Conservation (phyloP, 257 asterid genomes). For the Nicotiana otophora region DNA sequence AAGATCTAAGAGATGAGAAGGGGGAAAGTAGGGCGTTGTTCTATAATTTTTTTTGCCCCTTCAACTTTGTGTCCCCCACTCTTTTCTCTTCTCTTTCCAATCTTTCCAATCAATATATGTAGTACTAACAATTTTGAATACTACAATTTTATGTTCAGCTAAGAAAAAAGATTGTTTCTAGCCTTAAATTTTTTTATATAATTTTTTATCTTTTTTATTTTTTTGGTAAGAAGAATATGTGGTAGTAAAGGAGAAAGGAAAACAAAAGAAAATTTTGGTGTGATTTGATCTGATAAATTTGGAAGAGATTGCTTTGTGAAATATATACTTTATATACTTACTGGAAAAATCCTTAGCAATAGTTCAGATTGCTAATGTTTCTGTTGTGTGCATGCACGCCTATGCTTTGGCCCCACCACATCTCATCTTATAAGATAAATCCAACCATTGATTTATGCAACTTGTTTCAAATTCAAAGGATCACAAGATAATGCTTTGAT, state of each 20-base stretch:
- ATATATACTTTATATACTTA: conserved; percentile 9
- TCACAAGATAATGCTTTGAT: not conserved
- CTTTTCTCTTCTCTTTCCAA: conserved; percentile 18
- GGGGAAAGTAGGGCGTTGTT: conserved; percentile 20
- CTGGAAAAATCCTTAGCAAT: not conserved
- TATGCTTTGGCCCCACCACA: not conserved
- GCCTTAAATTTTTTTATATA: not conserved
- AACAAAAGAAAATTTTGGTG: not conserved
- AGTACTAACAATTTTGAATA: not conserved
- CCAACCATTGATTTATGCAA: not conserved
- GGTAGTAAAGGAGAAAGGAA: conserved; percentile 11
- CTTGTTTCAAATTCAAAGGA: not conserved
- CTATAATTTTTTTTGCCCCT: conserved; percentile 15
- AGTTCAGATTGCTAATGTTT: not conserved
- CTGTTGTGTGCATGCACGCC: not conserved
- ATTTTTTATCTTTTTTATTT: not conserved
- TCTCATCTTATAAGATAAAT: not conserved
- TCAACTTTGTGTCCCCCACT: conserved; percentile 13
- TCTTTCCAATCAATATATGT: conserved; percentile 11
- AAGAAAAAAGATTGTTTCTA: conserved; percentile 6
- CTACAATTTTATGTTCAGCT: not conserved
- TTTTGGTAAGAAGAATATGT: conserved; percentile 3
- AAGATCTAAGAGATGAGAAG: conserved; percentile 16
- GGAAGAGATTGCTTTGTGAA: conserved; percentile 3
- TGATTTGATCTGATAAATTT: conserved; percentile 9